Evolutionary conservation across 257 asterid genomes (phyloP), one percentile per base, ranked within the genome.

Genomic region (Fraxinus pennsylvanica): DNA sequence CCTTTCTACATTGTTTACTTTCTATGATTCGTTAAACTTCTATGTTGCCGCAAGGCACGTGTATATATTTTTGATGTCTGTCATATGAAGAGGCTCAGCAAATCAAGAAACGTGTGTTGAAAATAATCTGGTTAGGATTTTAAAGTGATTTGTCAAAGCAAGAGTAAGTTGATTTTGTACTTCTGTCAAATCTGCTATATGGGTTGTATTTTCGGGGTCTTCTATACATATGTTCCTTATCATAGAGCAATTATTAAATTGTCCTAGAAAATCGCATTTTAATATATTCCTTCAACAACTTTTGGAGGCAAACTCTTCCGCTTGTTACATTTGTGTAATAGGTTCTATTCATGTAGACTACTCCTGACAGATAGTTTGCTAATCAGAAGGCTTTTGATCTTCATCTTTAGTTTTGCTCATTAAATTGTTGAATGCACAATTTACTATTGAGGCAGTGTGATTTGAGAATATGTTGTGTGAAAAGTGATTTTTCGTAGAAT

Each of bases 21-120:
- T 70, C 29, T 73, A 78, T 70, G 69, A 68, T 63, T 30, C 32
- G 21, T 57, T 77, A 1, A 39, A 54, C 33, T 72, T 78, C 27
- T 73, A 59, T 81, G n/a, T 27, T 25, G 27, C 36, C 36, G 4
- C 12, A 12, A 10, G 7, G 19, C 36, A 27, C 0, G 2, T 27
- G 1, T 22, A 27, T 22, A 9, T 25, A 27, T 27, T 2, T 27
- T 63, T 63, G 3, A 25, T 27, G 36, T 4, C 35, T 22, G 69
- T 25, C 17, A 63, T 32, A 25, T 25, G 19, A 63, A 63, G 69
- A 63, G 27, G 32, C 36, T 27, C 9, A 63, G 15, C 17, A 61
- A 25, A 47, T 57, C 27, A 57, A n/a, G 27, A 57, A n/a, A 19
- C 63, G 19, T 17, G n/a, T 54, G 63, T 54, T n/a, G 27, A 57